phyloP scores from a whole-genome alignment of 805 yeast genomes.

The Wickerhamiella sorbophila region DNA sequence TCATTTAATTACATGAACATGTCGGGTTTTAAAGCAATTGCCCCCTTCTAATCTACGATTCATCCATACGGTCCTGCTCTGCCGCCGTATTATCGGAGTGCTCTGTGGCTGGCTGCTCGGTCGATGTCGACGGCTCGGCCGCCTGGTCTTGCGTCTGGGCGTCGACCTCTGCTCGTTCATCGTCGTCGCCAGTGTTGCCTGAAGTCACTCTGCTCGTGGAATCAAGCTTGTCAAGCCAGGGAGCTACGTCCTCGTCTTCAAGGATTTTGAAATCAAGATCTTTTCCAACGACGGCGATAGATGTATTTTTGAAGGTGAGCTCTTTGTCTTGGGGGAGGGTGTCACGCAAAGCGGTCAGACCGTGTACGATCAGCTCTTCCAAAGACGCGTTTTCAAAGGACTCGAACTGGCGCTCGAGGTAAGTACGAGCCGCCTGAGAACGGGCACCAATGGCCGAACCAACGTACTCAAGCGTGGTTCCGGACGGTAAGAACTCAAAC shows the following conservation, averaged over 20 bases:
- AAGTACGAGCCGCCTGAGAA: slow-evolving; percentile 96
- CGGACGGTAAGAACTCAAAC: slow-evolving; percentile 91
- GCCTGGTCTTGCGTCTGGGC: slow-evolving; percentile 7
- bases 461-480: slow-evolving; percentile 76
- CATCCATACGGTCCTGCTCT: slow-evolving; percentile 8
- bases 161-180: slow-evolving; percentile 5
- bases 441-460: slow-evolving; percentile 98
- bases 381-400: slow-evolving; percentile 43
- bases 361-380: slow-evolving; percentile 71
- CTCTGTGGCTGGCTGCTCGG: background rate
- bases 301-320: slow-evolving; percentile 66
- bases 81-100: slow-evolving; percentile 1
- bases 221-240: slow-evolving; percentile 67
- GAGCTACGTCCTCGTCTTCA: slow-evolving; percentile 78
- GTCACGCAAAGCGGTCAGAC: slow-evolving; percentile 82
- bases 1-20: too few species aligned
- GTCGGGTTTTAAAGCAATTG: too few species aligned
- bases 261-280: slow-evolving; percentile 59
- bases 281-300: slow-evolving; percentile 84
- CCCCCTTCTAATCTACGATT: slow-evolving; percentile 2
- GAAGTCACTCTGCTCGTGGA: slow-evolving; percentile 30
- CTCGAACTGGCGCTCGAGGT: slow-evolving; percentile 73
- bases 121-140: background rate
- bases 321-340: slow-evolving; percentile 91
- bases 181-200: slow-evolving; percentile 7